Evolutionary conservation across 2,329 filamentous ascomycete genomes (phyloP).

Genomic region (Fusarium chuoi): DNA sequence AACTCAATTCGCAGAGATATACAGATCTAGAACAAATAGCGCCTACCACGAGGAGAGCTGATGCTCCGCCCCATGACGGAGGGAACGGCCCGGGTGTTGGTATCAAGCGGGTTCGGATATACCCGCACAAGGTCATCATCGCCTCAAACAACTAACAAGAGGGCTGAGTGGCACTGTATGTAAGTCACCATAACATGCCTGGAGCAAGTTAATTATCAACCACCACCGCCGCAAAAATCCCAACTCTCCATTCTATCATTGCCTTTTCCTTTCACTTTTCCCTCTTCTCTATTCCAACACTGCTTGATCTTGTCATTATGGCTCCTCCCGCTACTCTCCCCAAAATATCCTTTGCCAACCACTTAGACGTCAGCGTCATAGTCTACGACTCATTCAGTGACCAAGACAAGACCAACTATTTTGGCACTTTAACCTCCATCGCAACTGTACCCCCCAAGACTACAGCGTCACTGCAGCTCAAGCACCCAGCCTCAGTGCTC

Average conservation of each 20-base stretch:
- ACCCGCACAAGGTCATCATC: neutral
- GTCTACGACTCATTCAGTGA: conserved; percentile 1
- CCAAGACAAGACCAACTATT: conserved; percentile 2
- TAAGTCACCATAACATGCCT: neutral
- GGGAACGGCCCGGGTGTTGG: neutral
- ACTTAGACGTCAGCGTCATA: neutral
- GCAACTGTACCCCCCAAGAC: neutral
- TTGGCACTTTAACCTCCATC: neutral
- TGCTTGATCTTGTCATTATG: neutral
- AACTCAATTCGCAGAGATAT: neutral
- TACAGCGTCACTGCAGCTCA: neutral
- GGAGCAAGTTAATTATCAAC: neutral
- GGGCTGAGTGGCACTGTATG: neutral
- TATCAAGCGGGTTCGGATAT: neutral
- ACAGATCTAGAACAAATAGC: neutral
- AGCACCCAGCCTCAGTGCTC: neutral
- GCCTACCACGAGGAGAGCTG: neutral
- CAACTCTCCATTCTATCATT: neutral
- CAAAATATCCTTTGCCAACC: neutral
- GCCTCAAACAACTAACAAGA: neutral
- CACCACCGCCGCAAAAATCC: neutral
- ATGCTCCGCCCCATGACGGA: neutral
- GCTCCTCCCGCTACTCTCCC: neutral
- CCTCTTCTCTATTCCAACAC: neutral
- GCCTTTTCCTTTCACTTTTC: fast-evolving